A percentile compares a stretch with the other conserved stretches of the same genome.
Conservation (phyloP, 306 rosid species). For the Begonia masoniana region DNA sequence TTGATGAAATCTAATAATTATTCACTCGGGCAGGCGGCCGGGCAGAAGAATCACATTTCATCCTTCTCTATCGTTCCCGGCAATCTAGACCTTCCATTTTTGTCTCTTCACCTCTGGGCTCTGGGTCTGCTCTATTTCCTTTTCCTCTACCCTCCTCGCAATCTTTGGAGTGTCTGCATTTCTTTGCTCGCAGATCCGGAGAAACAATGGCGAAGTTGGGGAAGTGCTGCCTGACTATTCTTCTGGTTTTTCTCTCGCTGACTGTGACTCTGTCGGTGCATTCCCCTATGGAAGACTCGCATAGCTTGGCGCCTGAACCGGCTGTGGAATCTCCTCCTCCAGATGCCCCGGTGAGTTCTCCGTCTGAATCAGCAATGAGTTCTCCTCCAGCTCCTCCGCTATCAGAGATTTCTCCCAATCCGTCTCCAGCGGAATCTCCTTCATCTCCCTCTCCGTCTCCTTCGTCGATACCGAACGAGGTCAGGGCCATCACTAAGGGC, state of each 20-base stretch:
- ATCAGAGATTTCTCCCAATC: slow-evolving; percentile 14
- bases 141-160: neutral
- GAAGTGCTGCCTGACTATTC: slow-evolving; percentile 9
- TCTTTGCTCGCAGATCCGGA: neutral
- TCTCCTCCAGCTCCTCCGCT: slow-evolving; percentile 30
- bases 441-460: slow-evolving; percentile 11
- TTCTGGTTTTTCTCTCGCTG: slow-evolving; percentile 10
- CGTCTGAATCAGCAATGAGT: slow-evolving; percentile 3
- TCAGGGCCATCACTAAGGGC: slow-evolving; percentile 7
- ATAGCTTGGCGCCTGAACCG: slow-evolving; percentile 14
- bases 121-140: neutral
- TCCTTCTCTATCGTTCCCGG: neutral
- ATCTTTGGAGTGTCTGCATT: neutral
- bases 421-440: slow-evolving; percentile 1
- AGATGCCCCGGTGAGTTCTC: slow-evolving; percentile 17
- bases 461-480: neutral
- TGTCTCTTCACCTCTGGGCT: neutral
- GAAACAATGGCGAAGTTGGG: slow-evolving; percentile 26
- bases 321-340: slow-evolving; percentile 13
- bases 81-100: neutral
- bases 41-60: neutral
- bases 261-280: slow-evolving; percentile 14
- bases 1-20: too few species aligned
- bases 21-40: too few species aligned
- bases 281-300: slow-evolving; percentile 22